Base-by-base conservation (phyloP, 108 stramenopile species). In the Cyclostephanos tholiformis region DNA sequence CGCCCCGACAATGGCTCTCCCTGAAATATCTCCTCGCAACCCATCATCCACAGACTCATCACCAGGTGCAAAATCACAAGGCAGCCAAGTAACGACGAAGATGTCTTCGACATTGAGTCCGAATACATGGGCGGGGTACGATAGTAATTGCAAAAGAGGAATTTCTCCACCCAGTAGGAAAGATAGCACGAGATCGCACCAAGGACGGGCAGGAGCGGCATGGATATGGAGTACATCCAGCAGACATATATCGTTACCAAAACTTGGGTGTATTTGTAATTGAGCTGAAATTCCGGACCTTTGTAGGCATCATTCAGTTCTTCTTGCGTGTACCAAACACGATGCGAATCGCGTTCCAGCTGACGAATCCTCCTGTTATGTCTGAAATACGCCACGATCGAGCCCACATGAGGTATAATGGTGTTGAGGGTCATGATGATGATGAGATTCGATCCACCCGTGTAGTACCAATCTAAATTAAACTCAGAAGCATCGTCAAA, bases 101-200 rank as follows among this genome's bases (percentile, higher is more conserved):
- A 66, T 57, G 52, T 77, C 49, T 71, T 80, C 7, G 83, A 80
- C 83, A 86, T 86, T 13, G 50, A 67, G 63, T 84, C 82, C 35
- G 79, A 80, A 58, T 86, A 86, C 69, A 63, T 70, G 39, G 91
- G 91, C 13, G 93, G 93, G 4, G 82, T 91, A 20, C 85, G 66
- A 68, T 94, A 92, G 51, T 90, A 88, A 53, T 85, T 79, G 49
- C 88, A 82, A 72, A 94, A 94, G 29, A 94, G 82, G 52, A 80
- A 88, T 68, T 92, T 92, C 70, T 94, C 93, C 16, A 91, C 86
- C 89, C 86, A 89, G 69, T 85, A 94, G 23, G 71, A 84, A 13
- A 92, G 60, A 46, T 70, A 82, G 75, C 87, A 91, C 1, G 81
- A 83, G 12, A 84, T 20, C 23, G 73, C 76, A 22, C 88, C 91